These are phyloP conservation scores for Citrullus amarus DNA, from an alignment of 306 rosid species.

Conservation along the genomic window DNA sequence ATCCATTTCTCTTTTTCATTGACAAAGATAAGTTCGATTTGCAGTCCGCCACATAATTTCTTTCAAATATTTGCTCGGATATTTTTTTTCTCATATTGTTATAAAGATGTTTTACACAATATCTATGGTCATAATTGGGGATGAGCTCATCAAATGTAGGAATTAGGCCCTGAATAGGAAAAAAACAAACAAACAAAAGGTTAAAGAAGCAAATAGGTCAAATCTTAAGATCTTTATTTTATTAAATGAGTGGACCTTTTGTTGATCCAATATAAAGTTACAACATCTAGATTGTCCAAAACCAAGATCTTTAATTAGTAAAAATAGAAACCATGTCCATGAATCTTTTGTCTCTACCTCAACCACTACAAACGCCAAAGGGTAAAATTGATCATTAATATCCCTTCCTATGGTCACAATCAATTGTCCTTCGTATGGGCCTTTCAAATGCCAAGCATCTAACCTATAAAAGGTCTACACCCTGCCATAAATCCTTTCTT, in stretches of 20 bases:
- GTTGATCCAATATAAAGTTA: not conserved
- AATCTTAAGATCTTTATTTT: too few relatives aligned
- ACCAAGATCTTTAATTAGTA: not conserved
- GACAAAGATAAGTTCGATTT: not conserved
- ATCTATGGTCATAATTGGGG: not conserved
- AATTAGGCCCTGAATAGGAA: not conserved
- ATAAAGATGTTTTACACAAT: not conserved
- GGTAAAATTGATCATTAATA: not conserved
- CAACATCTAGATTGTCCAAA: too few relatives aligned
- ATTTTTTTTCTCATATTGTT: too few relatives aligned
- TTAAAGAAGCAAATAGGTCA: too few relatives aligned
- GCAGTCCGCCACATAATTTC: not conserved
- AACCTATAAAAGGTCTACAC: not conserved
- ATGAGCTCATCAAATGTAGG: not conserved
- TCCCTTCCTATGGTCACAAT: not conserved
- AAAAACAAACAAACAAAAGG: too few relatives aligned
- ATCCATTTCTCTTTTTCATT: not conserved
- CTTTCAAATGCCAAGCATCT: not conserved
- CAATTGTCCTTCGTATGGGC: not conserved
- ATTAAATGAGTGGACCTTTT: not conserved
- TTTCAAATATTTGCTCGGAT: too few relatives aligned
- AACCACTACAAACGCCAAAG: not conserved
- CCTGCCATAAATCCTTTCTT: not conserved
- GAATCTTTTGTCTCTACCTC: not conserved
- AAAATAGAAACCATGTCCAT: not conserved